Conservation (phyloP, 2,329 filamentous ascomycete genomes). For the Pseudohalonectria lignicola region DNA sequence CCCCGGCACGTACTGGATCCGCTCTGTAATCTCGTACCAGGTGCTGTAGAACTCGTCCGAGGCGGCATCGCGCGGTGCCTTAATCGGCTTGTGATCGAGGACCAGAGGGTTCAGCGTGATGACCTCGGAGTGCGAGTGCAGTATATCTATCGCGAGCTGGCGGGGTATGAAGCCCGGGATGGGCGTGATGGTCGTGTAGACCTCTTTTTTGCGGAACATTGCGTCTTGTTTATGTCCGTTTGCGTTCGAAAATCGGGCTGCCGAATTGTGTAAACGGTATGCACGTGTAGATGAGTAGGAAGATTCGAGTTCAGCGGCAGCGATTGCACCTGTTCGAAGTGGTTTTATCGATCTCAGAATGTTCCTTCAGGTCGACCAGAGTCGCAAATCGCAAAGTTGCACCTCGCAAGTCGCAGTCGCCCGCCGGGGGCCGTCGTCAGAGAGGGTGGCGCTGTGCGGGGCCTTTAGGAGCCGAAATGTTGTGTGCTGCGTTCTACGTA, state of each 20-base stretch:
- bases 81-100: conserved; percentile 49
- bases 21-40: conserved; percentile 63
- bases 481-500: too few relatives aligned
- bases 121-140: conserved; percentile 60
- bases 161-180: conserved; percentile 61
- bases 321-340: too few relatives aligned
- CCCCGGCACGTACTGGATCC: conserved; percentile 57
- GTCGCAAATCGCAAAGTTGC: neutral
- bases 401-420: neutral
- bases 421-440: too few relatives aligned
- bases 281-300: neutral
- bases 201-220: conserved; percentile 52
- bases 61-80: conserved; percentile 55
- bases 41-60: conserved; percentile 63
- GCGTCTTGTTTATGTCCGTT: neutral
- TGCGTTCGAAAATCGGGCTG: too few relatives aligned
- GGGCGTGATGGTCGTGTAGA: conserved; percentile 58
- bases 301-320: too few relatives aligned
- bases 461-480: too few relatives aligned
- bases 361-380: neutral
- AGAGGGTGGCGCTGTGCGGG: too few relatives aligned
- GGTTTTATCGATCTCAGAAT: neutral
- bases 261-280: neutral
- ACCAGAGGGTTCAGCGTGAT: conserved; percentile 63
- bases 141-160: conserved; percentile 61